Evolutionary conservation across 768 basidiomycete genomes (phyloP).

Genomic region (Trametes maxima): DNA sequence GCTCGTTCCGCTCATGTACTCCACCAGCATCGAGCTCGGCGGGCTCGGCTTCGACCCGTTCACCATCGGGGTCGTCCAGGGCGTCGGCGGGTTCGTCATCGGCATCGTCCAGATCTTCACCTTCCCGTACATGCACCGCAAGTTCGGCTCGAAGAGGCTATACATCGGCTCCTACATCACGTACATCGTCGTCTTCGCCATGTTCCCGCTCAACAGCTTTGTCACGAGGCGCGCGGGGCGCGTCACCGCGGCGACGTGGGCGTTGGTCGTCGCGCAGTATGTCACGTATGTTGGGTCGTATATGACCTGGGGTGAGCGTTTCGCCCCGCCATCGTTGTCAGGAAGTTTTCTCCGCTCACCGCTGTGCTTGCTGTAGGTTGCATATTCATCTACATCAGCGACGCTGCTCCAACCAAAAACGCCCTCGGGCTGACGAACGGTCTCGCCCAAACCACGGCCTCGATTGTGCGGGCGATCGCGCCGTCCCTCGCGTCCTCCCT

Average conservation of each 20-base stretch:
- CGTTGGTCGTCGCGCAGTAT: constrained; percentile 31
- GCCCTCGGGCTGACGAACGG: constrained; percentile 55
- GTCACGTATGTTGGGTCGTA: constrained; percentile 28
- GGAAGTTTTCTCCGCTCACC: neutral
- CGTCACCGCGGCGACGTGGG: constrained; percentile 32
- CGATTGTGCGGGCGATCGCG: constrained; percentile 50
- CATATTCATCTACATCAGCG: constrained; percentile 35
- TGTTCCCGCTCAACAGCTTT: constrained; percentile 37
- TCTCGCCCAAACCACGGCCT: constrained; percentile 52
- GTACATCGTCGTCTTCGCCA: constrained; percentile 35
- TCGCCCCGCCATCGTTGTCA: neutral
- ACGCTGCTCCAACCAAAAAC: constrained; percentile 27
- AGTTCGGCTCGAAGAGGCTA: constrained; percentile 36
- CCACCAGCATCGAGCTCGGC: constrained; percentile 39
- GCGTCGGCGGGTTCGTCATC: constrained; percentile 36
- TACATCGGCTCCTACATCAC: constrained; percentile 31
- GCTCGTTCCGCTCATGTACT: constrained; percentile 43
- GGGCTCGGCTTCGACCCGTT: constrained; percentile 41
- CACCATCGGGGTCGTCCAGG: constrained; percentile 42
- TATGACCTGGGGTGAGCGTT: constrained; percentile 37
- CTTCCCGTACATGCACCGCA: constrained; percentile 36
- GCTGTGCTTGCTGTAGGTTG: constrained; percentile 13
- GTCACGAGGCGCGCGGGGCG: constrained; percentile 30
- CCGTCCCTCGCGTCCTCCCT: constrained; percentile 54
- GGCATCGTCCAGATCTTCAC: constrained; percentile 36